phyloP scores from a whole-genome alignment of 2,329 filamentous ascomycete species.

The Lachnellula hyalina region DNA sequence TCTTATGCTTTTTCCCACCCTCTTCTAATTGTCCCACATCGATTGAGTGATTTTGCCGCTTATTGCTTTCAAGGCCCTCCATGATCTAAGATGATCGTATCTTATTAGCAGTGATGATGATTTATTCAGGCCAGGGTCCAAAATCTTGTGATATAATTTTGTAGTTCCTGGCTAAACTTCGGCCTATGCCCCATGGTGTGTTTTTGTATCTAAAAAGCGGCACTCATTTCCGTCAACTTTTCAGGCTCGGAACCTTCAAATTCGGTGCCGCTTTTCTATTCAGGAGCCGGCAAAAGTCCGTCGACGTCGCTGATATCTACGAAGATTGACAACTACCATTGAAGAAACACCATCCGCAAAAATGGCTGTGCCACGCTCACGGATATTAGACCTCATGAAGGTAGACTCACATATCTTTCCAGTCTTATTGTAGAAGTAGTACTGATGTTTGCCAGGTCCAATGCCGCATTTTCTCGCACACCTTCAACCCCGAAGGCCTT shows the following conservation, averaged over 20 bases:
- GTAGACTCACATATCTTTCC: slow-evolving; percentile 38
- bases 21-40: slow-evolving; percentile 1
- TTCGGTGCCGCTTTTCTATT: no score
- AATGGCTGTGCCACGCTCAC: slow-evolving; percentile 58
- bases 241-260: no score
- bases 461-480: slow-evolving; percentile 87
- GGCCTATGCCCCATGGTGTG: slow-evolving; percentile 4
- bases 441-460: slow-evolving; percentile 54
- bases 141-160: slow-evolving; percentile 8
- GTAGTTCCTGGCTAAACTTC: slow-evolving; percentile 10
- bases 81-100: not conserved
- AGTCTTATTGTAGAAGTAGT: not conserved
- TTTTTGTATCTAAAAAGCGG: no score
- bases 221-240: no score
- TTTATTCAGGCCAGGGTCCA: not conserved
- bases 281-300: not conserved
- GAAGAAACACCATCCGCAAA: slow-evolving; percentile 31
- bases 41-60: slow-evolving; percentile 17
- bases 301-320: slow-evolving; percentile 8
- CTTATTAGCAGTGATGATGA: not conserved
- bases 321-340: not conserved
- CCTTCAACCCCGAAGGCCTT: slow-evolving; percentile 77
- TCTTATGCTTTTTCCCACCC: slow-evolving; percentile 7
- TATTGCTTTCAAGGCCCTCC: slow-evolving; percentile 8
- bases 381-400: slow-evolving; percentile 72